Percentiles rank a stretch among this genome's conserved stretches.
phyloP scores from a whole-genome alignment of 352 stramenopile genomes.

The Phytophthora ohioensis region DNA sequence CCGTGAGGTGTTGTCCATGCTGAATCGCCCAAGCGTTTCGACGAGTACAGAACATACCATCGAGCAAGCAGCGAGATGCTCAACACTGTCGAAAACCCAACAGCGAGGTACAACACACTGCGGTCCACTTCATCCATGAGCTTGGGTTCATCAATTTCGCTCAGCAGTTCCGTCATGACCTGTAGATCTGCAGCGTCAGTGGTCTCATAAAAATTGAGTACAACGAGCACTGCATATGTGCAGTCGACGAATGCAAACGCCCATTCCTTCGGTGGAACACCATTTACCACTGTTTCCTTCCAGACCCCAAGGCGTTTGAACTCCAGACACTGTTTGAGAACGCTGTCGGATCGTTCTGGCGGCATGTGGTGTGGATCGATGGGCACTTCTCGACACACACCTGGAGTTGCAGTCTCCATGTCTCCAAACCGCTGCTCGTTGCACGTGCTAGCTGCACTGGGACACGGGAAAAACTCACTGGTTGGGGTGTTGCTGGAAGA shows the following conservation, averaged over 20 bases:
- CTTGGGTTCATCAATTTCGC: neutral
- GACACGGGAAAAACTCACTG: slow-evolving; percentile 13
- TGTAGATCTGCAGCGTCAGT: slow-evolving; percentile 14
- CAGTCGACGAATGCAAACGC: slow-evolving; percentile 24
- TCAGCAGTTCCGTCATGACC: neutral
- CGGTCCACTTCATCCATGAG: slow-evolving; percentile 31
- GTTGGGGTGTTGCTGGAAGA: neutral
- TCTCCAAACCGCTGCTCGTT: neutral
- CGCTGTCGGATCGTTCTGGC: slow-evolving; percentile 17
- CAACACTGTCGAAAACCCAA: slow-evolving; percentile 29
- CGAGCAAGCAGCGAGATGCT: slow-evolving; percentile 31
- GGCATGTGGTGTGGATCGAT: slow-evolving; percentile 3
- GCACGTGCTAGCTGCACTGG: neutral
- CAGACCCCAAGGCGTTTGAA: slow-evolving; percentile 33
- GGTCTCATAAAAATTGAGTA: slow-evolving; percentile 44
- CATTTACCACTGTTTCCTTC: slow-evolving; percentile 19
- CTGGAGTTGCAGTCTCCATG: slow-evolving; percentile 7
- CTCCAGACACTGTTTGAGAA: slow-evolving; percentile 29
- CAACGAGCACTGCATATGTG: slow-evolving; percentile 24
- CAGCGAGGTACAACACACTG: slow-evolving; percentile 23
- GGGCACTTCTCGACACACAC: slow-evolving; percentile 12
- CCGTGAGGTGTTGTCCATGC: slow-evolving; percentile 7
- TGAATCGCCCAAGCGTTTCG: slow-evolving; percentile 5
- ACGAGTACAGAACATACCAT: slow-evolving; percentile 38
- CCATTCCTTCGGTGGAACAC: slow-evolving; percentile 32